phyloP scores from a whole-genome alignment of 352 stramenopile genomes.

The Pythium scleroteichum region DNA sequence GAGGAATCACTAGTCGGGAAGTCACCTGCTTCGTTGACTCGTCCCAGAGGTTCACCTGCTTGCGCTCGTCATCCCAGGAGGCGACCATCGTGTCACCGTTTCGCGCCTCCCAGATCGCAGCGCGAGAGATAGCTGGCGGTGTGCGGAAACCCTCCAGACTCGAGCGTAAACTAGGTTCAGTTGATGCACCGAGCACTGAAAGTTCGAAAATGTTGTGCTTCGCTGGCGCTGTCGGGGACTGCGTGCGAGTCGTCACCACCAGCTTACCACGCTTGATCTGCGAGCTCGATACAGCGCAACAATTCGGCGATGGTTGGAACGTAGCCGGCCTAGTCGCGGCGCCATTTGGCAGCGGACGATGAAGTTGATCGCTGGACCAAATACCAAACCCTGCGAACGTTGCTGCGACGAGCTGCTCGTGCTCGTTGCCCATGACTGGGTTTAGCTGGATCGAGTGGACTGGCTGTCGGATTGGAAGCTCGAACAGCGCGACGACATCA shows the following conservation, averaged over 20 bases:
- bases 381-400: slow-evolving; percentile 25
- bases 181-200: not conserved
- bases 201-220: slow-evolving; percentile 21
- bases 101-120: slow-evolving; percentile 16
- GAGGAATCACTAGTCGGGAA: not conserved
- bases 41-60: slow-evolving; percentile 22
- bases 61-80: slow-evolving; percentile 22
- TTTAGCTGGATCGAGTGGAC: slow-evolving; percentile 24
- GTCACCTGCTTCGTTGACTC: slow-evolving; percentile 4
- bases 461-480: slow-evolving; percentile 18
- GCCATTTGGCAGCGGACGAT: not conserved
- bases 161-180: not conserved
- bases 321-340: not conserved
- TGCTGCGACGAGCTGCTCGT: slow-evolving; percentile 19
- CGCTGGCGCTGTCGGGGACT: slow-evolving; percentile 11
- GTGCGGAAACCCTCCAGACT: slow-evolving; percentile 23
- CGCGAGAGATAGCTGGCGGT: slow-evolving; percentile 19
- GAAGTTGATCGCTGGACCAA: slow-evolving; percentile 13
- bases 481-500: slow-evolving; percentile 5
- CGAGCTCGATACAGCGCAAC: slow-evolving; percentile 5
- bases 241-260: slow-evolving; percentile 17
- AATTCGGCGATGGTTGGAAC: slow-evolving; percentile 12
- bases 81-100: slow-evolving; percentile 14
- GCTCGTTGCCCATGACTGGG: slow-evolving; percentile 4
- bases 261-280: slow-evolving; percentile 11